Base-by-base conservation (phyloP, 2,329 filamentous ascomycete genomes). In the Trichoderma aggressivum region DNA sequence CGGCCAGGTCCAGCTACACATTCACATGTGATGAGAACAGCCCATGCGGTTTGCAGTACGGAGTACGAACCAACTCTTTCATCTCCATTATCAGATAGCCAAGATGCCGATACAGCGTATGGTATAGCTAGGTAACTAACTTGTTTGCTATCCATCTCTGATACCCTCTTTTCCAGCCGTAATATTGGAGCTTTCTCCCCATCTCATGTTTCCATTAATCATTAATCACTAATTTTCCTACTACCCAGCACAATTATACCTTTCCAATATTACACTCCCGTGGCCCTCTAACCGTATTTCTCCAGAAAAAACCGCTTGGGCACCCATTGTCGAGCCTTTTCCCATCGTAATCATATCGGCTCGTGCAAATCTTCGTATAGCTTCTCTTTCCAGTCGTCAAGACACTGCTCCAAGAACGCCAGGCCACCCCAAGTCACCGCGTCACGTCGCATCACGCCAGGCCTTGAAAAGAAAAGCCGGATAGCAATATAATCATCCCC, bases 381-480 rank as follows among this genome's bases (percentile, higher is more conserved):
- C 28, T 43, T 39, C 56, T 30, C 16, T 63, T 70, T 30, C 67
- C 53, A 43, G 32, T 61, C 56, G 71, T 70, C 59, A 72, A 70
- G 66, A 59, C 21, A 64, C 32, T 63, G 58, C 66, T 64, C 66
- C 70, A 60, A 70, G 34, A 72, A 72, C 70, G 70, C 70, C 70
- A 63, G 24, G 58, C 62, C 63, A 60, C 39, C 64, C 62, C 71
- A 61, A 68, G 36, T 47, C 61, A 64, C 60, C 24, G 61, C 60
- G 21, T 66, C 71, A 34, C 55, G 39, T 47, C 18, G 34, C 53
- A 55, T 50, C 32, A 50, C 21, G 21, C 47, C 70, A 34, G n/a
- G 47, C 56, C 16, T 34, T 16, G 30, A 59, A 21, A 58, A 53
- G n/a, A 64, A 65, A 70, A 43, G 34, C 60, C 55, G 21, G 65